These are phyloP conservation scores for Fusarium chuoi DNA, from an alignment of 2,329 filamentous ascomycete species.

Conservation along the genomic window DNA sequence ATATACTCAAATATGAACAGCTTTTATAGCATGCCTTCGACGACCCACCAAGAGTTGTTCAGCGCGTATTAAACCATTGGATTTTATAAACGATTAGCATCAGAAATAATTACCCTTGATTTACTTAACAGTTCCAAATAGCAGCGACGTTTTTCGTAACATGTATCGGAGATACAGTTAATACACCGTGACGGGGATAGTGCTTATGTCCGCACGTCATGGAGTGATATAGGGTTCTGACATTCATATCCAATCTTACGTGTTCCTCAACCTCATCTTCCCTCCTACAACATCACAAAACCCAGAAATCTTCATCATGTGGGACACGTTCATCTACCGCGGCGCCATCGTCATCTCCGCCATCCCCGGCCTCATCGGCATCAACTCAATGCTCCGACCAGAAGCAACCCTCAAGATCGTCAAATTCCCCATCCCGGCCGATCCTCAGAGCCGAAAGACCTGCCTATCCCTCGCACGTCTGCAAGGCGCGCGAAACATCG, in stretches of 20 bases:
- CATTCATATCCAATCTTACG: not conserved
- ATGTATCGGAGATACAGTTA: not conserved
- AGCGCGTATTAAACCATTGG: accelerated
- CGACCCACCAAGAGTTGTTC: too few relatives aligned
- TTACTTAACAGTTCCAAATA: not conserved
- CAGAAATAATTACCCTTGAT: accelerated
- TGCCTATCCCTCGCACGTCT: slow-evolving; percentile 11
- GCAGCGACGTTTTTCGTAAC: accelerated
- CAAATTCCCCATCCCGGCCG: slow-evolving; percentile 24
- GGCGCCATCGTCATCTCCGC: slow-evolving; percentile 21
- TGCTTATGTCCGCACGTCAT: not conserved
- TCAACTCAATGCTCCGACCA: slow-evolving; percentile 25
- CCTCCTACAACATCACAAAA: not conserved
- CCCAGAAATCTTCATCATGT: not conserved
- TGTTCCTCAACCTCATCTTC: not conserved
- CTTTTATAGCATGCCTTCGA: accelerated
- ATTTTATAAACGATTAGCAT: accelerated
- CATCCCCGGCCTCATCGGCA: slow-evolving; percentile 28
- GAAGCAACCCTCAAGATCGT: slow-evolving; percentile 13
- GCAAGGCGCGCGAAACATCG: slow-evolving; percentile 32
- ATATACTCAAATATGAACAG: not conserved
- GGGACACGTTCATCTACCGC: slow-evolving; percentile 23
- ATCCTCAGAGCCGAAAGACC: slow-evolving; percentile 22
- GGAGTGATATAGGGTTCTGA: not conserved
- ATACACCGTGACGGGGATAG: not conserved